Conservation (phyloP, 805 yeast genomes). For the Ogataea kodamae region DNA sequence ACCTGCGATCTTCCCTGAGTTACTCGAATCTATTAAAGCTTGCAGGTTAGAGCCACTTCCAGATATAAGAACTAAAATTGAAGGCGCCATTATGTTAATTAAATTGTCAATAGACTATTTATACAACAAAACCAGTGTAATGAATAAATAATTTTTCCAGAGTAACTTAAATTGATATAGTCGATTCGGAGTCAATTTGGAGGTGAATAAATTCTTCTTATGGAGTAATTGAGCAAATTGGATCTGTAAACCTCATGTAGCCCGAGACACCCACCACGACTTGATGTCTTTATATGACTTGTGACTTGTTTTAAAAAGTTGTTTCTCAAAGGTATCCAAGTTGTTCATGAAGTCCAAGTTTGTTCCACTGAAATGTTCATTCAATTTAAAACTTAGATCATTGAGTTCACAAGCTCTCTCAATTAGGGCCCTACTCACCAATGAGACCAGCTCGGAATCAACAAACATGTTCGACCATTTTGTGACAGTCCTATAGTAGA, state of each 20-base stretch:
- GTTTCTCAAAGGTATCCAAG: slow-evolving; percentile 75
- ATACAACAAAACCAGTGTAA: too few relatives aligned
- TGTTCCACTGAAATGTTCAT: slow-evolving; percentile 26
- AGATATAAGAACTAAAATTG: slow-evolving; percentile 77
- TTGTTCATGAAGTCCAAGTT: slow-evolving; percentile 51
- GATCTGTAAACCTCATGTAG: too few relatives aligned
- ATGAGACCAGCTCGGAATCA: slow-evolving; percentile 58
- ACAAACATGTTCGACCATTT: slow-evolving; percentile 75
- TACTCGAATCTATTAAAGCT: slow-evolving; percentile 79
- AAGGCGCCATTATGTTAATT: slow-evolving; percentile 18
- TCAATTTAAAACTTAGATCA: slow-evolving; percentile 54
- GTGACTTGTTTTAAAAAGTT: slow-evolving; percentile 50
- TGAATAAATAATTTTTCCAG: too few relatives aligned
- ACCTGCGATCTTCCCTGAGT: slow-evolving; percentile 36
- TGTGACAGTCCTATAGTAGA: slow-evolving; percentile 62
- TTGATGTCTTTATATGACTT: slow-evolving; percentile 34
- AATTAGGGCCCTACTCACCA: slow-evolving; percentile 46
- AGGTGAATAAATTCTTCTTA: too few relatives aligned
- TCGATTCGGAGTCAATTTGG: slow-evolving; percentile 2
- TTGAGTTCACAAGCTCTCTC: slow-evolving; percentile 68
- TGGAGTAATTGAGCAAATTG: too few relatives aligned
- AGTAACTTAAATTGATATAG: too few relatives aligned
- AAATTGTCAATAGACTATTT: too few relatives aligned
- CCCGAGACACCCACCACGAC: slow-evolving; percentile 25
- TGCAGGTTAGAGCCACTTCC: slow-evolving; percentile 96